Percentiles rank a stretch among this genome's conserved stretches.
Evolutionary conservation across 805 yeast genomes (phyloP).

Genomic region (Zygosaccharomyces lentus): DNA sequence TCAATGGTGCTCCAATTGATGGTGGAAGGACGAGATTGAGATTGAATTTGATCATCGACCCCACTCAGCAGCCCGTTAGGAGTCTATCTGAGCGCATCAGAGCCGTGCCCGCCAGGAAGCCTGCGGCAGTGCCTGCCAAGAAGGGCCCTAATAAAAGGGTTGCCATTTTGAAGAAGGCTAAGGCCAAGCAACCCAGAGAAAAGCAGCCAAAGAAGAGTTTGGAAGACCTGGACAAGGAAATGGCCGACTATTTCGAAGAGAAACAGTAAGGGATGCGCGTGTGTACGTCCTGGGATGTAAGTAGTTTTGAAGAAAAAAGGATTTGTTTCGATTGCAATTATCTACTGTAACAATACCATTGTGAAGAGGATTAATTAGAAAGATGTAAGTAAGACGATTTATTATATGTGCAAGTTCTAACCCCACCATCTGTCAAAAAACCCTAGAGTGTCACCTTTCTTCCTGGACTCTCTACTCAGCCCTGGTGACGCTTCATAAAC

Average conservation of each 20-base stretch:
- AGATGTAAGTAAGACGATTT: background rate
- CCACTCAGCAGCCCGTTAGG: constrained; percentile 56
- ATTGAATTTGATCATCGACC: constrained; percentile 80
- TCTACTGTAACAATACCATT: background rate
- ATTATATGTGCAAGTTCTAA: background rate
- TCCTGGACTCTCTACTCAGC: constrained; percentile 52
- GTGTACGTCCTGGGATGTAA: background rate
- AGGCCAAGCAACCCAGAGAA: constrained; percentile 34
- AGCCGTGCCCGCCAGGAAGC: constrained; percentile 27
- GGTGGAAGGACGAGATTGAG: constrained; percentile 74
- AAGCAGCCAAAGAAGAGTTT: constrained; percentile 63
- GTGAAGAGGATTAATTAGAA: background rate
- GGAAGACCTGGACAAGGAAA: constrained; percentile 95
- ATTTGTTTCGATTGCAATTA: background rate
- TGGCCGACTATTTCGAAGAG: constrained; percentile 86
- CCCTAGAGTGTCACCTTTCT: constrained; percentile 48
- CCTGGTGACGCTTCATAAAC: constrained; percentile 64
- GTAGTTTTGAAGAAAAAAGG: background rate
- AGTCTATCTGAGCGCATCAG: constrained; percentile 68
- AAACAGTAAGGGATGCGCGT: constrained; percentile 18
- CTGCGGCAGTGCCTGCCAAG: constrained; percentile 14
- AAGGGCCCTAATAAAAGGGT: constrained; percentile 36
- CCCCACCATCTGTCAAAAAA: constrained; percentile 20
- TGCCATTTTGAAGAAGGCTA: constrained; percentile 34
- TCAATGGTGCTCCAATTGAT: constrained; percentile 92